Conservation (phyloP, 2,329 filamentous ascomycete genomes). For the Fusarium udum region DNA sequence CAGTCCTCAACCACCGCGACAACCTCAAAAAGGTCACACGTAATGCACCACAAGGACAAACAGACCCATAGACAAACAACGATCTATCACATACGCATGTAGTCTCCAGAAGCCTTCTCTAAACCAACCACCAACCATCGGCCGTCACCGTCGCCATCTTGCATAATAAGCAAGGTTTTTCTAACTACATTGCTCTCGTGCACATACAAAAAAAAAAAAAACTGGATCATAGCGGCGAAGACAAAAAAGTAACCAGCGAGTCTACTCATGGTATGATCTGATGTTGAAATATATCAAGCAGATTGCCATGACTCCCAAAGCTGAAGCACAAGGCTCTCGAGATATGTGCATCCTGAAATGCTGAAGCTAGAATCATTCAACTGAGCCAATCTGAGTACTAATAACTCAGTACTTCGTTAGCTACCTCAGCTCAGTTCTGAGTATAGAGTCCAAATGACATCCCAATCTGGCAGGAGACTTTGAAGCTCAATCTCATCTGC, state of each 20-base stretch:
- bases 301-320: neutral
- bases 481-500: neutral
- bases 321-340: neutral
- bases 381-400: neutral
- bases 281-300: conserved; percentile 1
- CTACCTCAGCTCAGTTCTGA: neutral
- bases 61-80: neutral
- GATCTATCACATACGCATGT: neutral
- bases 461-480: neutral
- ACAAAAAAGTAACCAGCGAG: neutral
- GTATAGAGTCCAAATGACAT: neutral
- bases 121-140: neutral
- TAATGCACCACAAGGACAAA: neutral
- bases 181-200: neutral
- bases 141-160: neutral
- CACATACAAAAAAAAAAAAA: neutral
- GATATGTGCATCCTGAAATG: neutral
- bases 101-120: neutral
- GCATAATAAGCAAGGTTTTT: neutral
- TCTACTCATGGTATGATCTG: conserved; percentile 13
- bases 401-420: neutral
- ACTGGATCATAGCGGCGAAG: neutral
- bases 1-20: neutral
- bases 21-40: neutral
- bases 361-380: neutral